phyloP scores from a whole-genome alignment of 2,329 filamentous ascomycete genomes.

The Trichoderma oligosporum region DNA sequence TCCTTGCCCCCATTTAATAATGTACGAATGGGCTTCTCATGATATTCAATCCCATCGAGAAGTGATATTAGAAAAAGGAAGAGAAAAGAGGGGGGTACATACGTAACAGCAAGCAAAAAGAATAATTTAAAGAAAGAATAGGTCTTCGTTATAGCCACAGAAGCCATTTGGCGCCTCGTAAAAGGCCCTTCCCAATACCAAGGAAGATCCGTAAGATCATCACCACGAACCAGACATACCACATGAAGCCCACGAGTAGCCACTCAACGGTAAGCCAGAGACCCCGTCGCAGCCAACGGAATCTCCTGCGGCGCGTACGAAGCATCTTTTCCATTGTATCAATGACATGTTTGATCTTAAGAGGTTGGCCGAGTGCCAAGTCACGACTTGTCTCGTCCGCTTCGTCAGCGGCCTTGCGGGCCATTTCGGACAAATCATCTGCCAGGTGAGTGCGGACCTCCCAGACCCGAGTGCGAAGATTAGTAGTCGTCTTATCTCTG shows the following conservation, averaged over 20 bases:
- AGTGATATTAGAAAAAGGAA: neutral
- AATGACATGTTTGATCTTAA: slow-evolving; percentile 74
- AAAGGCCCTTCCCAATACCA: slow-evolving; percentile 57
- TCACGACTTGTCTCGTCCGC: slow-evolving; percentile 76
- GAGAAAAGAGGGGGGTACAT: neutral
- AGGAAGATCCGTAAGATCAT: slow-evolving; percentile 66
- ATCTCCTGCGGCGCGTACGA: slow-evolving; percentile 60
- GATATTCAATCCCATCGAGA: neutral
- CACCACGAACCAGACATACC: slow-evolving; percentile 90
- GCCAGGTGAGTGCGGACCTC: slow-evolving; percentile 45
- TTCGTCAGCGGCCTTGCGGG: slow-evolving; percentile 67
- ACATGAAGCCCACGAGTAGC: slow-evolving; percentile 83
- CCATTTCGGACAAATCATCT: slow-evolving; percentile 55
- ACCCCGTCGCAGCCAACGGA: slow-evolving; percentile 70
- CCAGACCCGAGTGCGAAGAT: slow-evolving; percentile 48
- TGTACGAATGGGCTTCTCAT: neutral
- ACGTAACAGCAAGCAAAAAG: neutral
- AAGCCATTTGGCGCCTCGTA: slow-evolving; percentile 69
- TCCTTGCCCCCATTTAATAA: neutral
- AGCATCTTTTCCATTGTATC: slow-evolving; percentile 77
- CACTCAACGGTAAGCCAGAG: slow-evolving; percentile 85
- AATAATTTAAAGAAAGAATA: neutral
- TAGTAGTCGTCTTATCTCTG: slow-evolving; percentile 51
- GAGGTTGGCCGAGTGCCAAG: slow-evolving; percentile 69
- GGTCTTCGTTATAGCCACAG: slow-evolving; percentile 61